A percentile compares a stretch with the other conserved stretches of the same genome.
Evolutionary conservation across 2,329 filamentous ascomycete species (phyloP).

Genomic region (Alternaria consortialis): DNA sequence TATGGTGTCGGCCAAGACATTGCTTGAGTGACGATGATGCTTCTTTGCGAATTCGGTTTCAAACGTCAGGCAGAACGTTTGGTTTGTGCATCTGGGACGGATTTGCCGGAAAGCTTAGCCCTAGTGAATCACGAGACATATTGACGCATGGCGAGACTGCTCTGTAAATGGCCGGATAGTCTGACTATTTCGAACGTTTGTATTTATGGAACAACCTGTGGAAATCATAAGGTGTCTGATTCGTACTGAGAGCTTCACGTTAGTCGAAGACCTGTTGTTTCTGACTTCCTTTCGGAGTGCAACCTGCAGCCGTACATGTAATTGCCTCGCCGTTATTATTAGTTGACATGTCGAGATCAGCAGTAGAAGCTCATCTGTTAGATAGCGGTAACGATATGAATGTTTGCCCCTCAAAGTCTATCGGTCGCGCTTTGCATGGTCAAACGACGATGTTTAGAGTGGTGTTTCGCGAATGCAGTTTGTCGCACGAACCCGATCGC

Average conservation of each 20-base stretch:
- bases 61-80: conserved; percentile 35
- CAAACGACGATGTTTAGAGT: conserved; percentile 42
- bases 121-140: conserved; percentile 13
- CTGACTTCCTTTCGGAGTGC: not conserved
- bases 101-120: conserved; percentile 27
- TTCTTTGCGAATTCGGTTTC: conserved; percentile 41
- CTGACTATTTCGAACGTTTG: not conserved
- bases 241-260: not conserved
- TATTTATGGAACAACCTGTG: not conserved
- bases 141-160: conserved; percentile 7
- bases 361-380: not conserved
- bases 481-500: conserved; percentile 19
- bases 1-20: conserved; percentile 35
- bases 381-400: not conserved
- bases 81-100: conserved; percentile 33
- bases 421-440: conserved; percentile 13
- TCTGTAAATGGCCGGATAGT: not conserved
- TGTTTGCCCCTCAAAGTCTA: not conserved
- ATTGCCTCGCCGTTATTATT: not conserved
- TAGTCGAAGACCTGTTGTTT: not conserved
- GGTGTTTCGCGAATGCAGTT: conserved; percentile 31
- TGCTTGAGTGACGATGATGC: conserved; percentile 31
- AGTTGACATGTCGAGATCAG: not conserved
- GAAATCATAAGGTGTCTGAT: not conserved
- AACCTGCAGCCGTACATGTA: not conserved